These are phyloP conservation scores for Lithohypha guttulata DNA, from an alignment of 2,329 filamentous ascomycete genomes.

Conservation along the genomic window DNA sequence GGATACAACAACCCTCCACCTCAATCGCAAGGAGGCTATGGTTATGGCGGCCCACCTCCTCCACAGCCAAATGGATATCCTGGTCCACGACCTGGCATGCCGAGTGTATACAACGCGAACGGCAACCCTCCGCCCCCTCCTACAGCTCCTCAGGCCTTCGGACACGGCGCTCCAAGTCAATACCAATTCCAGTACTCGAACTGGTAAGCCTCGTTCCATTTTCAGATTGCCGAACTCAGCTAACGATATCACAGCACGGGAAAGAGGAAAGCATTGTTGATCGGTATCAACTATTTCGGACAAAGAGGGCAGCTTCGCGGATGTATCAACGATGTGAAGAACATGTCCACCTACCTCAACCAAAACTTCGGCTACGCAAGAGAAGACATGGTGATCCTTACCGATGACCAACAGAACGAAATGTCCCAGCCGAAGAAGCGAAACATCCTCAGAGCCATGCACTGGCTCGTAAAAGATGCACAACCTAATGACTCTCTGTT, in stretches of 20 bases:
- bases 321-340: slow-evolving; percentile 95
- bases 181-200: slow-evolving; percentile 87
- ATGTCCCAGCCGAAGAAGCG: slow-evolving; percentile 96
- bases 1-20: slow-evolving; percentile 23
- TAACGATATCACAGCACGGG: too few relatives aligned
- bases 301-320: slow-evolving; percentile 82
- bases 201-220: too few relatives aligned
- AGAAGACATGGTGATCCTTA: slow-evolving; percentile 90
- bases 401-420: slow-evolving; percentile 91
- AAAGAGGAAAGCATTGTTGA: slow-evolving; percentile 74
- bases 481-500: slow-evolving; percentile 88
- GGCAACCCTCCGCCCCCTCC: slow-evolving; percentile 54
- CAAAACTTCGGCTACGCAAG: slow-evolving; percentile 84
- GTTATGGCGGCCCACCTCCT: slow-evolving; percentile 20
- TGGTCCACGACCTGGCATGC: slow-evolving; percentile 21
- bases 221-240: too few relatives aligned
- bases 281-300: slow-evolving; percentile 94
- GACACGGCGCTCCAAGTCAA: slow-evolving; percentile 64
- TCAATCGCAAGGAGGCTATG: slow-evolving; percentile 27
- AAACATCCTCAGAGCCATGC: slow-evolving; percentile 92
- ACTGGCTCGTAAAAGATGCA: slow-evolving; percentile 93
- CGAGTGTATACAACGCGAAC: slow-evolving; percentile 15
- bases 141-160: slow-evolving; percentile 58
- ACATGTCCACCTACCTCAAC: slow-evolving; percentile 86
- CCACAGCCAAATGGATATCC: slow-evolving; percentile 32